Evolutionary conservation across 306 rosid genomes (phyloP).

Genomic region (Castanospermum australe): DNA sequence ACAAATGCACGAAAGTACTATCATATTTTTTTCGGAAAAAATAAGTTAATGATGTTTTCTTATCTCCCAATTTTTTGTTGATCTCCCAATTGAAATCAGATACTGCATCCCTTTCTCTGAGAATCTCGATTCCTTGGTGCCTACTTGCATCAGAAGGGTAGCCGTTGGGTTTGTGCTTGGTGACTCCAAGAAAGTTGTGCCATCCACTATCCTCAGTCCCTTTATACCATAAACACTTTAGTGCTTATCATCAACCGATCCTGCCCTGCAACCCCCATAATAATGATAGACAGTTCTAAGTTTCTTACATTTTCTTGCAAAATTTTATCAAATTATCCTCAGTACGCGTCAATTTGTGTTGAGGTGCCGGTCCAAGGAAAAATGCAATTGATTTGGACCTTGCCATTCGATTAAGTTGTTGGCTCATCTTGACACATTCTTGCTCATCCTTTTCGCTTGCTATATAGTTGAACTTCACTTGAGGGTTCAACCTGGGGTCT

Average conservation of each 20-base stretch:
- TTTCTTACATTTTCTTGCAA: conserved; percentile 57
- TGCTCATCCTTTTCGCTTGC: conserved; percentile 45
- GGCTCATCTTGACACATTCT: conserved; percentile 50
- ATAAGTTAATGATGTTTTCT: neutral
- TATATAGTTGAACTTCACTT: conserved; percentile 69
- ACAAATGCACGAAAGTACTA: conserved; percentile 17
- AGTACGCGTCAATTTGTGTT: conserved; percentile 28
- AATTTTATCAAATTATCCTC: conserved; percentile 38
- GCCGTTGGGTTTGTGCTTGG: conserved; percentile 87
- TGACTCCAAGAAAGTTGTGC: conserved; percentile 65
- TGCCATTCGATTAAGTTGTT: conserved; percentile 52
- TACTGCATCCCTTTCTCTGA: conserved; percentile 30
- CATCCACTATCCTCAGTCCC: conserved; percentile 61
- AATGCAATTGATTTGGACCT: conserved; percentile 53
- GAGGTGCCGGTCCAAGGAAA: conserved; percentile 44
- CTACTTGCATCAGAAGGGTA: conserved; percentile 72
- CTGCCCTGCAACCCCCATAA: conserved; percentile 68
- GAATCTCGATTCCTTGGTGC: conserved; percentile 68
- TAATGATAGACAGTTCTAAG: conserved; percentile 71
- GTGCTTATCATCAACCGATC: conserved; percentile 57
- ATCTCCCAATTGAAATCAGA: neutral
- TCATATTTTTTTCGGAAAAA: conserved; percentile 15
- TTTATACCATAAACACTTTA: conserved; percentile 54
- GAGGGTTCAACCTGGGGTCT: conserved; percentile 69
- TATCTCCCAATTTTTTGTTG: neutral